A percentile compares a stretch with the other conserved stretches of the same genome.
Conservation (phyloP, 2,329 filamentous ascomycete species). For the Meredithiella fracta region DNA sequence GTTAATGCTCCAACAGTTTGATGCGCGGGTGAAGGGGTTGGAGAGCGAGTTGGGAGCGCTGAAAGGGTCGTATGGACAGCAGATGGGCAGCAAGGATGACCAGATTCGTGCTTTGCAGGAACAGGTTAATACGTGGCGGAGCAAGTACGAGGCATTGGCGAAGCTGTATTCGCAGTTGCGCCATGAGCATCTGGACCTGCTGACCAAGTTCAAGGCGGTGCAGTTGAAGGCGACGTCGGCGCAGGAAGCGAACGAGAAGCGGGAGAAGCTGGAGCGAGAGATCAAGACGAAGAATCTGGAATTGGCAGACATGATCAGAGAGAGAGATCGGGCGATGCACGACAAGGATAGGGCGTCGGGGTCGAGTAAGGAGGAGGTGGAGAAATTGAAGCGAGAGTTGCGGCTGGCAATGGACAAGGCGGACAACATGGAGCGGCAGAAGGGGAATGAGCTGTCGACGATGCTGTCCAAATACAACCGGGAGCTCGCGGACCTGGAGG, state of each 20-base stretch:
- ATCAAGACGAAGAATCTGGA: conserved; percentile 99
- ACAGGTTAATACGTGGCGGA: conserved; percentile 93
- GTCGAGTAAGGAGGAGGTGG: conserved; percentile 78
- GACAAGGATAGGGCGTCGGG: conserved; percentile 81
- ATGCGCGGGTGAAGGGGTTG: conserved; percentile 80
- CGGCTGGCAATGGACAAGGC: conserved; percentile 81
- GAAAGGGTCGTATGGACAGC: conserved; percentile 67
- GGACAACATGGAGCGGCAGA: conserved; percentile 80
- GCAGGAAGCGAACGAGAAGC: conserved; percentile 85
- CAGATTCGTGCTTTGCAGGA: conserved; percentile 86
- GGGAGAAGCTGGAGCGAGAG: conserved; percentile 90
- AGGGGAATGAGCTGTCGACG: conserved; percentile 85
- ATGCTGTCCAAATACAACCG: conserved; percentile 94
- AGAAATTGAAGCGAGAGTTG: conserved; percentile 86
- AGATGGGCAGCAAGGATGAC: conserved; percentile 79
- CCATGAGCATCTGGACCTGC: conserved; percentile 81
- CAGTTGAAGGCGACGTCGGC: conserved; percentile 94
- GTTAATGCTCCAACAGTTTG: conserved; percentile 91
- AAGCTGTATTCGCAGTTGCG: conserved; percentile 95
- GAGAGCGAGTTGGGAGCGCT: conserved; percentile 76
- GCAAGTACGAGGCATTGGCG: conserved; percentile 89
- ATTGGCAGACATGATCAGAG: conserved; percentile 93
- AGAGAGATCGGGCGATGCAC: conserved; percentile 81
- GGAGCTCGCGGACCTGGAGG: conserved; percentile 92
- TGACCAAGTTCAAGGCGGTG: conserved; percentile 91